phyloP scores from a whole-genome alignment of 192 early-diverging fungal genomes.

The Coemansia sp. region DNA sequence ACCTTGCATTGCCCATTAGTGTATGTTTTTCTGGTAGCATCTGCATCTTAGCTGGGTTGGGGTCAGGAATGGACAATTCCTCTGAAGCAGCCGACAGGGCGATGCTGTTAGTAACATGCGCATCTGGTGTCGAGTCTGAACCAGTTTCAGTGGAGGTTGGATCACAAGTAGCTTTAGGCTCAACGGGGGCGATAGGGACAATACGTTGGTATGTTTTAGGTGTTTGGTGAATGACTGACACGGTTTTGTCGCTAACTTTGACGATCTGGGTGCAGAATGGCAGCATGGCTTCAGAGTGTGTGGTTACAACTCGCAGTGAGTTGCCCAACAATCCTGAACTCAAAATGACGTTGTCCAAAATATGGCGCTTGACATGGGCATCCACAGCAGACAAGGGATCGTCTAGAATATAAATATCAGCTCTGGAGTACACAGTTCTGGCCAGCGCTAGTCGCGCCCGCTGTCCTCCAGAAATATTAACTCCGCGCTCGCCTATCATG shows the following conservation, averaged over 20 bases:
- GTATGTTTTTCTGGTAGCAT: too few species aligned
- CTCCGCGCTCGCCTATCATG: constrained; percentile 5
- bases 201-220: too few species aligned
- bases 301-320: neutral
- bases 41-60: too few species aligned
- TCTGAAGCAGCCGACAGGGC: too few species aligned
- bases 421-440: constrained; percentile 15
- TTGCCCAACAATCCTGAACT: constrained; percentile 11
- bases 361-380: constrained; percentile 6
- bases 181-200: neutral
- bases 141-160: too few species aligned
- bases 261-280: neutral
- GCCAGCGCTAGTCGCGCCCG: constrained; percentile 14
- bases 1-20: too few species aligned
- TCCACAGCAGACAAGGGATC: too few species aligned
- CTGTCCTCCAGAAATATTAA: constrained; percentile 23
- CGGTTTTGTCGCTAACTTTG: too few species aligned
- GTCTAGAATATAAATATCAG: constrained; percentile 9
- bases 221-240: neutral
- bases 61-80: too few species aligned
- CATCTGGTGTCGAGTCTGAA: too few species aligned
- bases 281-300: neutral
- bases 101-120: too few species aligned
- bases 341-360: constrained; percentile 11
- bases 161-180: too few species aligned